Conservation (phyloP, 2,329 filamentous ascomycete genomes). For the Xylaria sp. region DNA sequence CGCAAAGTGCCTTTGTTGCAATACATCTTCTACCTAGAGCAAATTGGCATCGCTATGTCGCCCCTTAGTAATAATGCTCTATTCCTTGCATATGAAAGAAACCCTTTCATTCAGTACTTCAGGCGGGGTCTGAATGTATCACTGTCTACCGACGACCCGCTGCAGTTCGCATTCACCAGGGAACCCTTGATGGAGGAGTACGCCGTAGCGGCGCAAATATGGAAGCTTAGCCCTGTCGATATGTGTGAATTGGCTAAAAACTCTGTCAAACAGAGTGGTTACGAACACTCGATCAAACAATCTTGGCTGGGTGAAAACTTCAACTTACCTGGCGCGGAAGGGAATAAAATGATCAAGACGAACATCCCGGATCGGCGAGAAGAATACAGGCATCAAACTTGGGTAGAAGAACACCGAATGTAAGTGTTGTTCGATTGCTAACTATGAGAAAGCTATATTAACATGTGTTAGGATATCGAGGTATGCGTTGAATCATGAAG, state of each 20-base stretch:
- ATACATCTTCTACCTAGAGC: conserved; percentile 97
- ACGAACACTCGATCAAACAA: conserved; percentile 87
- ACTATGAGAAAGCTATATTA: conserved; percentile 11
- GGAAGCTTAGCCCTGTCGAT: conserved; percentile 94
- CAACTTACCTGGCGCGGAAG: conserved; percentile 78
- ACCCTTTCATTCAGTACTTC: conserved; percentile 96
- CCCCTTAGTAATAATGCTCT: conserved; percentile 97
- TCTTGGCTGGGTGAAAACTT: conserved; percentile 89
- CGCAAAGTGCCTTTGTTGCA: conserved; percentile 95
- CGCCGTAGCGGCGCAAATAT: conserved; percentile 96
- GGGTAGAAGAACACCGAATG: conserved; percentile 86
- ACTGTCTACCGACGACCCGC: conserved; percentile 92
- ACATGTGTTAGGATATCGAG: conserved; percentile 42
- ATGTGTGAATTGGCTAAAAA: conserved; percentile 99
- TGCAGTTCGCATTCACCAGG: conserved; percentile 98
- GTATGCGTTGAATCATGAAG: conserved; percentile 44
- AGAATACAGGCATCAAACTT: conserved; percentile 87
- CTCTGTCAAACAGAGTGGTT: conserved; percentile 93
- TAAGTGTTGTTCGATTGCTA: conserved; percentile 57
- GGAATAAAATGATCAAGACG: conserved; percentile 94
- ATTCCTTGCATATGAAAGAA: conserved; percentile 95
- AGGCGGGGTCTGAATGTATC: conserved; percentile 94
- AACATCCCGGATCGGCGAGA: conserved; percentile 95
- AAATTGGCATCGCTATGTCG: conserved; percentile 99
- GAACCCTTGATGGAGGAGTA: conserved; percentile 98